Percentiles rank a stretch among this genome's conserved stretches.
phyloP scores from a whole-genome alignment of 2,329 filamentous ascomycete genomes.

The Rasamsonia emersonii region DNA sequence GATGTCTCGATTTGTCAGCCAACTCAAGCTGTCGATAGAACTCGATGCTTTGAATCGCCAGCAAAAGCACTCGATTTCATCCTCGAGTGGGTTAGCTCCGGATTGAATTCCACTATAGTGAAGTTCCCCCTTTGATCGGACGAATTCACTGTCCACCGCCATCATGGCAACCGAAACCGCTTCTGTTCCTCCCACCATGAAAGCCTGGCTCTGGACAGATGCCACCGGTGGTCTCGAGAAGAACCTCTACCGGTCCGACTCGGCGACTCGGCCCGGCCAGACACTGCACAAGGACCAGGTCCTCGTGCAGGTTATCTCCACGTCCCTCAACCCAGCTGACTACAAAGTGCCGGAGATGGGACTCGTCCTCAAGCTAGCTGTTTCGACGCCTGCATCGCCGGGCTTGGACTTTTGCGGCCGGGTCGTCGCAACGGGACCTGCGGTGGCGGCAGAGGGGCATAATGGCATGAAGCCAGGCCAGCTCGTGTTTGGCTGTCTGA shows the following conservation, averaged over 20 bases:
- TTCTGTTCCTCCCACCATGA: constrained; percentile 44
- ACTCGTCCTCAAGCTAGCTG: constrained; percentile 29
- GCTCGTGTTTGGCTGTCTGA: constrained; percentile 38
- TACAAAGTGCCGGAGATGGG: constrained; percentile 53
- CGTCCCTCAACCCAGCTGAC: constrained; percentile 55
- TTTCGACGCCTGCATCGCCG: constrained; percentile 39
- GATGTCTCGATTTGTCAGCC: neutral
- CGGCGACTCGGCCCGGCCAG: constrained; percentile 33
- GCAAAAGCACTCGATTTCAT: neutral
- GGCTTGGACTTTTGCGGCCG: constrained; percentile 44
- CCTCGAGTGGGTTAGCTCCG: too few species aligned
- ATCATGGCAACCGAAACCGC: too few species aligned
- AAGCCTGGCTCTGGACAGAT: constrained; percentile 49
- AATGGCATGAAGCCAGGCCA: constrained; percentile 23
- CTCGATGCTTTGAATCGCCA: neutral
- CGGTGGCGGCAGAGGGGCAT: constrained; percentile 21
- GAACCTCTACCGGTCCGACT: constrained; percentile 40
- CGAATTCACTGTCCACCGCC: constrained; percentile 1
- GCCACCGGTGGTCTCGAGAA: constrained; percentile 44
- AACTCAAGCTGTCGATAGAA: neutral
- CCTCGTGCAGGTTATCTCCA: constrained; percentile 47
- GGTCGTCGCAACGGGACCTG: constrained; percentile 28
- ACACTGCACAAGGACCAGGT: constrained; percentile 37
- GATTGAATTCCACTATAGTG: too few species aligned
- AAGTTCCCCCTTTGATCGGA: neutral